These are phyloP conservation scores for Penicillium verrucosum DNA, from an alignment of 2,329 filamentous ascomycete species.

Conservation along the genomic window DNA sequence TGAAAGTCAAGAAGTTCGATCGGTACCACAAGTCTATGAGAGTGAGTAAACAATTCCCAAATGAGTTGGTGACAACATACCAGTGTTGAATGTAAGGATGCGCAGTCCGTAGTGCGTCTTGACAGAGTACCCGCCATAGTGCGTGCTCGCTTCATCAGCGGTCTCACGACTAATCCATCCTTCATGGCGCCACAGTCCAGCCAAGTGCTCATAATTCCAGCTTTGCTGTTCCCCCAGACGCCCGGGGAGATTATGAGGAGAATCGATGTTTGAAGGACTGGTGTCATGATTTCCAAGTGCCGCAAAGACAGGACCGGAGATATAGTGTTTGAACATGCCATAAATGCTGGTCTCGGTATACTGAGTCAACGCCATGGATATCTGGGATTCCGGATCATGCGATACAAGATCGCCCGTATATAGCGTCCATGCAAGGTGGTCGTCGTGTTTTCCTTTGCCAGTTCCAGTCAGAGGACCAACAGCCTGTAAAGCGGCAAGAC, in stretches of 20 bases:
- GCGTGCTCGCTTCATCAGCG: constrained; percentile 48
- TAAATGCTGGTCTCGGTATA: constrained; percentile 55
- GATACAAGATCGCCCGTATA: constrained; percentile 59
- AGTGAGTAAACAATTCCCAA: not conserved
- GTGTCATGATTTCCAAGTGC: constrained; percentile 59
- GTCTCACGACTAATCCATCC: constrained; percentile 51
- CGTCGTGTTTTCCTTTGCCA: constrained; percentile 38
- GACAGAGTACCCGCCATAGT: constrained; percentile 57
- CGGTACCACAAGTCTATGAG: constrained; percentile 28
- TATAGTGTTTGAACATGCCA: constrained; percentile 55
- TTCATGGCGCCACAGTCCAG: constrained; percentile 55
- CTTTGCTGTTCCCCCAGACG: constrained; percentile 54
- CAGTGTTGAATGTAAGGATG: constrained; percentile 54
- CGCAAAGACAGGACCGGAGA: constrained; percentile 55
- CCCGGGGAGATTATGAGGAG: constrained; percentile 53
- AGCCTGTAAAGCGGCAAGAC: constrained; percentile 54
- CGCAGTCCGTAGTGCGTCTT: constrained; percentile 53
- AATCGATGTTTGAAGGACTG: constrained; percentile 53
- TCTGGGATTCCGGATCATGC: constrained; percentile 52
- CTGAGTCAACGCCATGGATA: constrained; percentile 52
- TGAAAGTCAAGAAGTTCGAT: constrained; percentile 49
- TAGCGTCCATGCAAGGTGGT: constrained; percentile 52
- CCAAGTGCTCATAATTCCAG: constrained; percentile 58
- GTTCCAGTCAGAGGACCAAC: constrained; percentile 57
- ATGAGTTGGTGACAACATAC: constrained; percentile 41